Conservation (phyloP, 2,329 filamentous ascomycete species). For the Apiospora kogelbergensis region DNA sequence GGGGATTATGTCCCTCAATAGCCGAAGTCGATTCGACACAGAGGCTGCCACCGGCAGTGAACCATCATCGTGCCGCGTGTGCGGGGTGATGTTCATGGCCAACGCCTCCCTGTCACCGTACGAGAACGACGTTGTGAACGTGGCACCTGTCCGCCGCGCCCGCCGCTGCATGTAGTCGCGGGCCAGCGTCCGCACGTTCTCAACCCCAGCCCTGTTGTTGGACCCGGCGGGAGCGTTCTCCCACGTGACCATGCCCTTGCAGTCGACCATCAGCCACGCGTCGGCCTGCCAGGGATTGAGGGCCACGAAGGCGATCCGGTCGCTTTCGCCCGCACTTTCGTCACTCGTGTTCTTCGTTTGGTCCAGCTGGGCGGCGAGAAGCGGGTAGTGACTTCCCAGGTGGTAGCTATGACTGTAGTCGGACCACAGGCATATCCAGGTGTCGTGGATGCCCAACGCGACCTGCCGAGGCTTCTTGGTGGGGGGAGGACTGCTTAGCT, state of each 20-base stretch:
- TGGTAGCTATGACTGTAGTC: background rate
- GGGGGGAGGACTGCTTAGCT: background rate
- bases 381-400: background rate
- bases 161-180: conserved; percentile 5
- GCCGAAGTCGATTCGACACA: background rate
- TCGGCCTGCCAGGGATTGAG: background rate
- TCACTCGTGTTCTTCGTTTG: background rate
- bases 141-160: background rate
- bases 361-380: background rate
- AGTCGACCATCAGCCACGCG: background rate
- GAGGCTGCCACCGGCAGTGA: too few species aligned
- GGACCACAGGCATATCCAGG: background rate
- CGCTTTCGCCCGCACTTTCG: background rate
- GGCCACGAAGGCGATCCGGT: background rate
- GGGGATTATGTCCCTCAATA: background rate
- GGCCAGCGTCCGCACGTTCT: background rate
- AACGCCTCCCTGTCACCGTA: background rate
- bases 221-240: background rate
- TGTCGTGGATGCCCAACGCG: background rate
- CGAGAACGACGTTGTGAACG: background rate
- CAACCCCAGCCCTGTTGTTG: background rate
- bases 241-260: background rate
- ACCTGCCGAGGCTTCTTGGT: background rate
- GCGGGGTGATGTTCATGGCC: background rate
- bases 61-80: background rate